Evolutionary conservation across 192 early-diverging fungal genomes (phyloP), one percentile per base, ranked within the genome.

Genomic region (Coemansia sp.): DNA sequence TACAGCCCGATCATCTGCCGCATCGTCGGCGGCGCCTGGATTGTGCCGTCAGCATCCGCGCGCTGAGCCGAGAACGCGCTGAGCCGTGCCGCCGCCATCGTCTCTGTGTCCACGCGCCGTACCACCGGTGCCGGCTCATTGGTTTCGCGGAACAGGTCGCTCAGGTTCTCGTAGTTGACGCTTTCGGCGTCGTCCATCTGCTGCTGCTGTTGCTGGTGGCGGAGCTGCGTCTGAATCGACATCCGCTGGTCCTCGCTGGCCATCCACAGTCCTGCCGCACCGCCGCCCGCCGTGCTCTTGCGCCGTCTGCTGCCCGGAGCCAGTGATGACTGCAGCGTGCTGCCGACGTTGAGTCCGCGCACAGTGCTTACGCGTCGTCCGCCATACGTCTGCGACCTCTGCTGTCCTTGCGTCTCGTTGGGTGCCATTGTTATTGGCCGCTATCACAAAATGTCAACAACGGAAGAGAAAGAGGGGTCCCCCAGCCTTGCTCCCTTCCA

Each of bases 1-100:
- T 82, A 85, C 69, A 85, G 73, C 1, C 78, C 79, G 16, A 81
- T 69, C 70, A 81, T 79, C 66, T 85, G 84, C 23, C 79, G 67
- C 56, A 73, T 66, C 26, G 84, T 76, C 44, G 84, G 84, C 65
- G 63, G 61, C 50, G 76, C 67, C 61, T 79, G 75, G 58, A 77
- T 56, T 16, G 47, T 16, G 9, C 80, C 80, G 16, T 59, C 50
- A 19, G 65, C 71, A 11, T 64, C 65, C 4, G 80, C 75, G 9
- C 72, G 61, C 60, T 76, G 74, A 10, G 75, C 75, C 11, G 80
- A 71, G 38, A 82, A 74, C 47, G 72, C 72, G 8, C 63, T 64
- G 23, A 82, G 65, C 23, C 64, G 45, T 1, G 75, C 80, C 16
- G 65, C 56, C 9, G 75, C 71, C 40, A 69, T 58, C 18, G 45